Evolutionary conservation across 2,329 filamentous ascomycete species (phyloP).

Genomic region (Microcyclospora pomicola): DNA sequence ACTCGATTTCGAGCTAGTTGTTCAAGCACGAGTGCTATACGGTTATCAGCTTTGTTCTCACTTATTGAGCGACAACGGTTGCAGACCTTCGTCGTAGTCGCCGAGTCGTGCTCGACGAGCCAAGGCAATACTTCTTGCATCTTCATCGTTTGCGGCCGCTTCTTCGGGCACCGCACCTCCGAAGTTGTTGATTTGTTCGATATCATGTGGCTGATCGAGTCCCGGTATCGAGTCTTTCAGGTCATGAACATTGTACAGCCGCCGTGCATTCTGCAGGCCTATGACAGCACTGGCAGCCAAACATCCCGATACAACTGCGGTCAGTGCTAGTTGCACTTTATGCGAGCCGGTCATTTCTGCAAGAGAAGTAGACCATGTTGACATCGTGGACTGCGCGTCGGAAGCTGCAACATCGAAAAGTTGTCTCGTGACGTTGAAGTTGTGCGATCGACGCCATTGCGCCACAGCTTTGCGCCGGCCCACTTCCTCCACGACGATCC

Average conservation of each 20-base stretch:
- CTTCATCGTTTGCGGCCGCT: slow-evolving; percentile 34
- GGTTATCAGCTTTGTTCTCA: not conserved
- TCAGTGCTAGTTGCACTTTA: slow-evolving; percentile 51
- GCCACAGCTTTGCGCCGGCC: too few species aligned
- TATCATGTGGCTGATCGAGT: slow-evolving; percentile 36
- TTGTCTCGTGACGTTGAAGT: too few species aligned
- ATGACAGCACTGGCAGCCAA: slow-evolving; percentile 40
- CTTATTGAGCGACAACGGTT: slow-evolving; percentile 1
- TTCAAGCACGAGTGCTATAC: slow-evolving; percentile 64
- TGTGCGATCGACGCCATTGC: too few species aligned
- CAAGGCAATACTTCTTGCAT: slow-evolving; percentile 43
- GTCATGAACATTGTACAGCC: slow-evolving; percentile 41
- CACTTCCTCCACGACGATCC: too few species aligned
- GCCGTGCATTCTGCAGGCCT: slow-evolving; percentile 41
- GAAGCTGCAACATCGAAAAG: too few species aligned
- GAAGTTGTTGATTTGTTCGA: slow-evolving; percentile 47
- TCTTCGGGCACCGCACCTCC: slow-evolving; percentile 37
- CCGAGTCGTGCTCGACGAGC: slow-evolving; percentile 47
- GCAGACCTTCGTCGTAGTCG: slow-evolving; percentile 47
- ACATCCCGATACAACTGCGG: slow-evolving; percentile 45
- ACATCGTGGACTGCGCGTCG: slow-evolving; percentile 20
- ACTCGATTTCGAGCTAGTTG: slow-evolving; percentile 87
- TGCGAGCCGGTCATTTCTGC: slow-evolving; percentile 28
- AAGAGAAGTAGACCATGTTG: slow-evolving; percentile 35
- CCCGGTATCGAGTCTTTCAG: slow-evolving; percentile 49